Evolutionary conservation across 495 filamentous ascomycete species (phyloP).

Genomic region (Aspergillus heteromorphus): DNA sequence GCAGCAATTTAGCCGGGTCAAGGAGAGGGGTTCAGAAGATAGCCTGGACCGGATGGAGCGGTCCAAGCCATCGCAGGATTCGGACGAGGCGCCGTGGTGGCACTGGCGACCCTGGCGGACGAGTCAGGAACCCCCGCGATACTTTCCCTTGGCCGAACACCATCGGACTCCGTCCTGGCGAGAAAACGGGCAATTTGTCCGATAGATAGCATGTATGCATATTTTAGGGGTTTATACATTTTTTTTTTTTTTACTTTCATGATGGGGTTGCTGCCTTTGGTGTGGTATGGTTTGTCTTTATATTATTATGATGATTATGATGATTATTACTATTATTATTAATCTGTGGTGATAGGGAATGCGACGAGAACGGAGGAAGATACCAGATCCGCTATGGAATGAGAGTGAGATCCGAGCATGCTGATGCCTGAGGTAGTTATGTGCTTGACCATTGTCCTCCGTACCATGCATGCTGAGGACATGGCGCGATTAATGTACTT

Average conservation of each 20-base stretch:
- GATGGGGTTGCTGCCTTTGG: too few species aligned
- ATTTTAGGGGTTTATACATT: not conserved
- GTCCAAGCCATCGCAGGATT: conserved; percentile 8
- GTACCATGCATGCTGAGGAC: too few species aligned
- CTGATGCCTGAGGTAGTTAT: too few species aligned
- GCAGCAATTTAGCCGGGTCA: not conserved
- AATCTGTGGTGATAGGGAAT: too few species aligned
- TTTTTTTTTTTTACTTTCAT: not conserved
- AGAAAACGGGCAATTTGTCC: not conserved
- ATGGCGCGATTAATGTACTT: too few species aligned
- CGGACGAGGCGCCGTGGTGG: conserved; percentile 29
- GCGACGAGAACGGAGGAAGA: too few species aligned
- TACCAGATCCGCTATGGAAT: too few species aligned
- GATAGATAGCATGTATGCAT: not conserved
- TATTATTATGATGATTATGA: too few species aligned
- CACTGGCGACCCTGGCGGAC: conserved; percentile 29
- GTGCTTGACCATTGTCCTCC: too few species aligned
- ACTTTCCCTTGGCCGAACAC: conserved; percentile 29
- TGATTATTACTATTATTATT: too few species aligned
- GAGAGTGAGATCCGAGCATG: too few species aligned
- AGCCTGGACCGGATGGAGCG: conserved; percentile 18
- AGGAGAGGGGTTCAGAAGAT: conserved; percentile 20
- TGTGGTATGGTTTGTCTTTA: too few species aligned
- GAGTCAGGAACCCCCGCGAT: conserved; percentile 15
- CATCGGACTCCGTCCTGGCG: conserved; percentile 3